These are phyloP conservation scores for Septoria petroselini DNA, from an alignment of 2,329 filamentous ascomycete genomes.

Conservation along the genomic window DNA sequence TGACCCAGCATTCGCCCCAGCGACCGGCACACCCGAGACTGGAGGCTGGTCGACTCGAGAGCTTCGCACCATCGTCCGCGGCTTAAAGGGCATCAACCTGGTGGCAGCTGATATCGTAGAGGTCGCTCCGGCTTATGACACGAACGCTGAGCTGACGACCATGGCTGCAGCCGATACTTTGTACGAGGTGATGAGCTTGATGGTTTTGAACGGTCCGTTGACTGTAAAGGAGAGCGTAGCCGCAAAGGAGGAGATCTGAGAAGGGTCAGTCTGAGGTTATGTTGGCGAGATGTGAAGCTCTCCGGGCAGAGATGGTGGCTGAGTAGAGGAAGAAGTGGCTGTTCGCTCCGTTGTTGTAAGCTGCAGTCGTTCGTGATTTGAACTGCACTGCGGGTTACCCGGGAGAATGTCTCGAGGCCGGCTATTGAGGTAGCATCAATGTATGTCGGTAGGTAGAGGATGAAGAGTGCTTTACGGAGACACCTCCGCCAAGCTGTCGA, in stretches of 20 bases:
- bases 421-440: too few species aligned
- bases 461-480: too few species aligned
- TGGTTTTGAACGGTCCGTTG: constrained; percentile 71
- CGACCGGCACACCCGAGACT: constrained; percentile 72
- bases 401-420: too few species aligned
- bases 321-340: too few species aligned
- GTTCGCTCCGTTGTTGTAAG: too few species aligned
- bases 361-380: too few species aligned
- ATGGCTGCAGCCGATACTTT: constrained; percentile 80
- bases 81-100: constrained; percentile 63
- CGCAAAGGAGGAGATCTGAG: constrained; percentile 27
- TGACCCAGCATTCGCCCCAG: constrained; percentile 77
- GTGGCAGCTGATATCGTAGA: constrained; percentile 90
- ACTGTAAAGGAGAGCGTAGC: constrained; percentile 43
- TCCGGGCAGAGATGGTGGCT: too few species aligned
- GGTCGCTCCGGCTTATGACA: constrained; percentile 85
- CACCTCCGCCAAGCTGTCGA: too few species aligned
- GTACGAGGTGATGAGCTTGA: constrained; percentile 76
- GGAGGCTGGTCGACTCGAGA: constrained; percentile 73
- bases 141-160: constrained; percentile 73
- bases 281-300: too few species aligned
- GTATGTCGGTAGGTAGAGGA: too few species aligned
- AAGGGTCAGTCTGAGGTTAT: too few species aligned
- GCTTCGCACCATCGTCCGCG: constrained; percentile 67
- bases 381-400: too few species aligned